Evolutionary conservation across 73 alveolate species (phyloP).

Genomic region (Paramecium caudatum): DNA sequence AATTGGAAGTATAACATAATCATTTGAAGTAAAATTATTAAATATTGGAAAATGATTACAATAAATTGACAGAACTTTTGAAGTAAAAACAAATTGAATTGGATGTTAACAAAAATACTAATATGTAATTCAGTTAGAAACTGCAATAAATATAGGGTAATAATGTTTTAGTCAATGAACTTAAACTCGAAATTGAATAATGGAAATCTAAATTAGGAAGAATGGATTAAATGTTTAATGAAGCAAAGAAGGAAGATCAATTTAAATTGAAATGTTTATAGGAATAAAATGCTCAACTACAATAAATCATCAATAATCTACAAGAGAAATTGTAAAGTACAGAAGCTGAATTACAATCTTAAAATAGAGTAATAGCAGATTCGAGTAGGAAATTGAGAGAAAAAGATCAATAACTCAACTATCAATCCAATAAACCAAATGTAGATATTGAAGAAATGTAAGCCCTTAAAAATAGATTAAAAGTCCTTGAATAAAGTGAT

Average conservation of each 20-base stretch:
- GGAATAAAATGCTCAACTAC: not conserved
- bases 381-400: not conserved
- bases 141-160: not conserved
- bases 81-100: slow-evolving; percentile 31
- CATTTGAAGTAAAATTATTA: slow-evolving; percentile 3
- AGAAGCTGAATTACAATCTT: not conserved
- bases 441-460: not conserved
- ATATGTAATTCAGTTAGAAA: slow-evolving; percentile 19
- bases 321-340: not conserved
- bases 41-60: slow-evolving; percentile 14
- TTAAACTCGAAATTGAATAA: slow-evolving; percentile 1
- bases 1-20: slow-evolving; percentile 17
- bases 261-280: not conserved
- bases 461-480: not conserved
- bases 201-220: slow-evolving; percentile 31
- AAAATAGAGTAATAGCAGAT: not conserved
- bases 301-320: not conserved
- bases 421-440: not conserved
- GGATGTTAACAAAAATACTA: not conserved
- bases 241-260: slow-evolving; percentile 3
- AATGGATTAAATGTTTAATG: slow-evolving; percentile 15
- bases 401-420: not conserved
- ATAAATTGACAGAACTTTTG: slow-evolving; percentile 11
- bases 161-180: slow-evolving; percentile 15
- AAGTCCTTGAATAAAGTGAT: not conserved